Evolutionary conservation across 305 asterid species (phyloP).

Genomic region (Fraxinus nigra): DNA sequence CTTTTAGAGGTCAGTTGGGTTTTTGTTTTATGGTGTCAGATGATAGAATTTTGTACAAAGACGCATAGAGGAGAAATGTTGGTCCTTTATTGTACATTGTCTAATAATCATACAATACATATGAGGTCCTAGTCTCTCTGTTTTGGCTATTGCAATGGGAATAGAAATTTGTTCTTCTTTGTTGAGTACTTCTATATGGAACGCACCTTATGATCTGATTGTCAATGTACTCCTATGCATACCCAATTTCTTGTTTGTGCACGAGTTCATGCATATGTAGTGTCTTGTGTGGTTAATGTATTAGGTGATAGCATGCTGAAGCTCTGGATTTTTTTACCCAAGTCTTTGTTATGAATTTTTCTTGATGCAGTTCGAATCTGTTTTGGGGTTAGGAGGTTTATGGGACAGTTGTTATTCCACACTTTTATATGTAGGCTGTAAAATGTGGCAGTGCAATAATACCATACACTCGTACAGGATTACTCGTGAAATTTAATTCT

Average conservation of each 20-base stretch:
- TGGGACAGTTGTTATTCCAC: neutral
- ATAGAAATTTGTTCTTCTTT: conserved; percentile 14
- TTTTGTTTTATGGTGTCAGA: conserved; percentile 22
- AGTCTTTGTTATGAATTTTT: neutral
- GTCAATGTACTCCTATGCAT: conserved; percentile 7
- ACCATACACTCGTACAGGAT: neutral
- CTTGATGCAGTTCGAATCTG: neutral
- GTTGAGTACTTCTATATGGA: neutral
- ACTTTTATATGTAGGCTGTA: neutral
- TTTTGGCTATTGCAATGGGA: conserved; percentile 29
- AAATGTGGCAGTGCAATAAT: neutral
- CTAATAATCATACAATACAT: conserved; percentile 29
- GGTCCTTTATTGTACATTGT: conserved; percentile 51
- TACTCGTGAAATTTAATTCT: neutral
- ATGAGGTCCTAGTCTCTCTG: conserved; percentile 10
- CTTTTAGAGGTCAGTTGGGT: conserved; percentile 36
- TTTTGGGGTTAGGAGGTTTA: neutral
- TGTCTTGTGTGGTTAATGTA: neutral
- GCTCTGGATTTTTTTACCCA: neutral
- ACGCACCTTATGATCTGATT: conserved; percentile 1
- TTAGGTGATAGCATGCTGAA: neutral
- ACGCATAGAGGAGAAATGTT: conserved; percentile 31
- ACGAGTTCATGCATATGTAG: neutral
- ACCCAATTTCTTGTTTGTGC: neutral
- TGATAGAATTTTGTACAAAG: conserved; percentile 54